Evolutionary conservation across 805 yeast species (phyloP), one percentile per base, ranked within the genome.

Genomic region (Kluyveromyces siamensis): DNA sequence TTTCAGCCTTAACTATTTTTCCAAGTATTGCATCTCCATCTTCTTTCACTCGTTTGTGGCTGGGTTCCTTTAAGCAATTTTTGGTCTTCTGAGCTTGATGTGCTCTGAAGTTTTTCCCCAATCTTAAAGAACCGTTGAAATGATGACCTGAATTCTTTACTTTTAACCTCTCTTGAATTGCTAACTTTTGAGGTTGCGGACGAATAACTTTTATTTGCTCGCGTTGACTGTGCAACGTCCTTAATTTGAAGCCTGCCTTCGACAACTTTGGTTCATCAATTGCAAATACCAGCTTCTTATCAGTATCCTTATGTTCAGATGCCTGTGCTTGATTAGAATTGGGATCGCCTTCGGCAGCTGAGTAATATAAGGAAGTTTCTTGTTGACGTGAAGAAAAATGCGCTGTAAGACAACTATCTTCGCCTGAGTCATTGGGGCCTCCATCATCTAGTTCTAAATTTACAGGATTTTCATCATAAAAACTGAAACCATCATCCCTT

Each of bases 1-100:
- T 80, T 50, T 84, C 90, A 52, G 76, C 66, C 50, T 79, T 76
- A 4, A 89, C 68, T 13, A 87, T 73, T 47, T 83, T 83, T 3
- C 95, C 95, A 1, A 67, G 68, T 16, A 67, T 53, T 4, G 11
- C 14, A 10, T 30, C 14, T 5, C 14, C 14, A 7, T 30, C 8
- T 30, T 4, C 35, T 3, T 11, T 30, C 8, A 30, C 35, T 2
- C 14, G 3, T 30, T 30, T 30, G 7, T 10, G 4, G 14, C 3
- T 10, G 11, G 8, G 35, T 30, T 30, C 8, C 35, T 2, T 30
- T 30, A 13, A 30, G 14, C 35, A 11, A 13, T 11, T 13, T 10
- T 30, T 13, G 14, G 35, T 2, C 11, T 10, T 30, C 7, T 4
- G 14, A 30, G 3, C 35, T 13, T 5, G 14, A 8, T 30, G 5